Percentiles rank a stretch among this genome's conserved stretches.
phyloP scores from a whole-genome alignment of 116 monocot genomes.

The Dioscorea cayenensis region DNA sequence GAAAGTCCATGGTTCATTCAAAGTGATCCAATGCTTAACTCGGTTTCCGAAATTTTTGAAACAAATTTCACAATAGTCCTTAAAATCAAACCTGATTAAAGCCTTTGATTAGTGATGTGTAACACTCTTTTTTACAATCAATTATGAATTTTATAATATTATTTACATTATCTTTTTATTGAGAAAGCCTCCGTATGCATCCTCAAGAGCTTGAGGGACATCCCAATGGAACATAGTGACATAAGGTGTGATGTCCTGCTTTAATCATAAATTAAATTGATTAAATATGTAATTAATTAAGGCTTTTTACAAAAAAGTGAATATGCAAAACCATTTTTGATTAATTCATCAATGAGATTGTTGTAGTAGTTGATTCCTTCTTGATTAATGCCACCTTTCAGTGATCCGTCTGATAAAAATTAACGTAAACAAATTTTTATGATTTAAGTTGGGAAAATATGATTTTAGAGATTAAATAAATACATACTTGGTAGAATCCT shows the following conservation, averaged over 20 bases:
- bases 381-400: not conserved
- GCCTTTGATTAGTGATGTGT: too few species aligned
- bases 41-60: too few species aligned
- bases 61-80: too few species aligned
- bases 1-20: too few species aligned
- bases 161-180: not conserved
- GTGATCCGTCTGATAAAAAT: not conserved
- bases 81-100: too few species aligned
- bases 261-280: not conserved
- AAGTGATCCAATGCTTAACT: too few species aligned
- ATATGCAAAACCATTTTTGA: not conserved
- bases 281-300: too few species aligned
- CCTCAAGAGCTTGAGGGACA: not conserved
- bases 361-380: conserved; percentile 9
- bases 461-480: not conserved
- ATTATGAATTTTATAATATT: too few species aligned
- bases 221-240: not conserved
- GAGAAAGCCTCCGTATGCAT: conserved; percentile 2
- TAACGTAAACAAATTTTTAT: not conserved
- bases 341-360: conserved; percentile 1
- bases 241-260: not conserved
- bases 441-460: not conserved
- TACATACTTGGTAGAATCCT: not conserved
- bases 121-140: too few species aligned
- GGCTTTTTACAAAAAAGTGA: not conserved